phyloP scores from a whole-genome alignment of 176 grass and related monocot genomes.

The Puya raimondii region DNA sequence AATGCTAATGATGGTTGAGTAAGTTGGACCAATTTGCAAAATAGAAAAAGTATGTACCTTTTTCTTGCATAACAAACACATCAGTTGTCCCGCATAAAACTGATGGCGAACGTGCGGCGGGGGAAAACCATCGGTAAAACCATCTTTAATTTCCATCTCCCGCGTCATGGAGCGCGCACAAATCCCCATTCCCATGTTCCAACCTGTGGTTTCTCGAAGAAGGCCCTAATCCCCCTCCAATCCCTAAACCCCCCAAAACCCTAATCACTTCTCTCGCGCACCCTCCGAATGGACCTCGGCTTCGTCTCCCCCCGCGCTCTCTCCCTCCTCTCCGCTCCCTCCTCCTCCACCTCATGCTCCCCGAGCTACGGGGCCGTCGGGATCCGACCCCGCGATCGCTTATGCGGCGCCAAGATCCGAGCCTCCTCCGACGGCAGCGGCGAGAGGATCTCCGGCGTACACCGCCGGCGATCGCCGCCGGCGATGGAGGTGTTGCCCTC shows the following conservation, averaged over 20 bases:
- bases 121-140: too few species aligned
- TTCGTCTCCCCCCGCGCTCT: constrained; percentile 14
- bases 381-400: constrained; percentile 2
- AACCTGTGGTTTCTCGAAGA: too few species aligned
- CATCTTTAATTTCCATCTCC: too few species aligned
- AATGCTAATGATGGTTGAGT: too few species aligned
- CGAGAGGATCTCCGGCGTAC: constrained; percentile 13
- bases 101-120: too few species aligned
- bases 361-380: constrained; percentile 10
- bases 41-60: too few species aligned
- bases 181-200: too few species aligned
- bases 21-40: too few species aligned
- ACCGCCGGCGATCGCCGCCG: constrained; percentile 13
- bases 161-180: too few species aligned
- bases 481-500: constrained; percentile 22
- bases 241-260: neutral
- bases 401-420: constrained; percentile 12
- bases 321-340: constrained; percentile 5
- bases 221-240: too few species aligned
- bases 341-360: constrained; percentile 17
- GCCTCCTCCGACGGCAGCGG: constrained; percentile 29
- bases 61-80: too few species aligned
- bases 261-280: neutral
- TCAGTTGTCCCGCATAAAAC: too few species aligned
- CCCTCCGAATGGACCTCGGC: constrained; percentile 32